These are phyloP conservation scores for Hibiscus trionum DNA, from an alignment of 345 rosid species.

Conservation along the genomic window DNA sequence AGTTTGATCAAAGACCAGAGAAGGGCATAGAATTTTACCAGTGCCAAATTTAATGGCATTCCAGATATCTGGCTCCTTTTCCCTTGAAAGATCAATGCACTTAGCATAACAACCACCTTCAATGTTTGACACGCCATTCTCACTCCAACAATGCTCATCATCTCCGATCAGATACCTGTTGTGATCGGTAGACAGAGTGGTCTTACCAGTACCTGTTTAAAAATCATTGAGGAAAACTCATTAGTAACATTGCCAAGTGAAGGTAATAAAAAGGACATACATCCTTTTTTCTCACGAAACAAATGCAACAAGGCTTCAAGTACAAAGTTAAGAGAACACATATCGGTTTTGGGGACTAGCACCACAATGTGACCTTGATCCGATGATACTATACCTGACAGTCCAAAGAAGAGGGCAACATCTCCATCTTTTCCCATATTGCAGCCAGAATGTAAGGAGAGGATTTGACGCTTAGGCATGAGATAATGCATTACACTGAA, in stretches of 20 bases:
- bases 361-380: slow-evolving; percentile 19
- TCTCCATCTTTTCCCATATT: slow-evolving; percentile 99
- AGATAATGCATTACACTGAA: slow-evolving; percentile 99
- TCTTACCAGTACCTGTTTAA: slow-evolving; percentile 67
- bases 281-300: background rate
- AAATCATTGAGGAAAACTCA: slow-evolving; percentile 13
- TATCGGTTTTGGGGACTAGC: background rate
- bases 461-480: slow-evolving; percentile 97
- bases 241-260: background rate
- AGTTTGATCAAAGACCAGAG: background rate
- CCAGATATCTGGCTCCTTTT: slow-evolving; percentile 96
- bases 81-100: slow-evolving; percentile 88
- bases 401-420: slow-evolving; percentile 99
- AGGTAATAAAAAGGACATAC: background rate
- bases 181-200: slow-evolving; percentile 93
- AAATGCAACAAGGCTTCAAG: slow-evolving; percentile 18
- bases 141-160: slow-evolving; percentile 95
- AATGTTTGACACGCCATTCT: slow-evolving; percentile 86
- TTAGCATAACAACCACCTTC: slow-evolving; percentile 99
- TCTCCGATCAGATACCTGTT: slow-evolving; percentile 88
- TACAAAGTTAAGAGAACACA: slow-evolving; percentile 18
- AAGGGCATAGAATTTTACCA: slow-evolving; percentile 6
- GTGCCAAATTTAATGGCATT: slow-evolving; percentile 90
- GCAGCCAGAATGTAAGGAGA: slow-evolving; percentile 97
- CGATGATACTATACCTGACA: slow-evolving; percentile 71